Percentiles rank a stretch among this genome's conserved stretches.
Conservation (phyloP, 768 basidiomycete genomes). For the Russula lepida region DNA sequence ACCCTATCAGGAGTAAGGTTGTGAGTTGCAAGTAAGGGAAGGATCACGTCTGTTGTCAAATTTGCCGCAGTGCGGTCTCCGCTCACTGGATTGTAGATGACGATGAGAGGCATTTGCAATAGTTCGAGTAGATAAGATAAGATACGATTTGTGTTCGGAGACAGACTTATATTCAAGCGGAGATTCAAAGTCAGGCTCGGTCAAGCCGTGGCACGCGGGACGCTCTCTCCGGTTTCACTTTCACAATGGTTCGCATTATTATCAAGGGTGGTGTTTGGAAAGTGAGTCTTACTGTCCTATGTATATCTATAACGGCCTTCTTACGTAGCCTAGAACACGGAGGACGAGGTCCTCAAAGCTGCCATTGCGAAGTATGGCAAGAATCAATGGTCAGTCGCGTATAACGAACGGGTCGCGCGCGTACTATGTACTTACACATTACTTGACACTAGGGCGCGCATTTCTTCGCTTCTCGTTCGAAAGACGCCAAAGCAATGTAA, state of each 20-base stretch:
- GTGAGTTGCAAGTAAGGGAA: slow-evolving; percentile 49
- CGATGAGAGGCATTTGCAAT: slow-evolving; percentile 42
- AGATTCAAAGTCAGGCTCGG: background rate
- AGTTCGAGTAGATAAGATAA: slow-evolving; percentile 3
- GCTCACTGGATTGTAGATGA: slow-evolving; percentile 70
- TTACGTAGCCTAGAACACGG: slow-evolving; percentile 59
- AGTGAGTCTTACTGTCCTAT: slow-evolving; percentile 33
- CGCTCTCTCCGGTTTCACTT: background rate
- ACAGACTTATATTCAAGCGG: slow-evolving; percentile 1
- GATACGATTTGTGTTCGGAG: background rate
- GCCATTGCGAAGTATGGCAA: slow-evolving; percentile 97
- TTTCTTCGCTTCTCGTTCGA: slow-evolving; percentile 92
- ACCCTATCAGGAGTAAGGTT: slow-evolving; percentile 34
- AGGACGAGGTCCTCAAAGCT: slow-evolving; percentile 98
- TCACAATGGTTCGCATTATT: slow-evolving; percentile 75
- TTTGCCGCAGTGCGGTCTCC: slow-evolving; percentile 50
- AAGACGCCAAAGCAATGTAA: slow-evolving; percentile 99
- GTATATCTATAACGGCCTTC: background rate
- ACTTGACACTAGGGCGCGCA: slow-evolving; percentile 72
- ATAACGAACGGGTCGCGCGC: background rate
- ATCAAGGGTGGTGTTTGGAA: slow-evolving; percentile 93
- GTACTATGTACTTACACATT: slow-evolving; percentile 1
- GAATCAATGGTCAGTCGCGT: slow-evolving; percentile 69
- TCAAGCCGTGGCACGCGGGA: background rate
- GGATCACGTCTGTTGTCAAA: slow-evolving; percentile 52